Evolutionary conservation across 306 rosid genomes (phyloP).

Genomic region (Quercus bicolor): DNA sequence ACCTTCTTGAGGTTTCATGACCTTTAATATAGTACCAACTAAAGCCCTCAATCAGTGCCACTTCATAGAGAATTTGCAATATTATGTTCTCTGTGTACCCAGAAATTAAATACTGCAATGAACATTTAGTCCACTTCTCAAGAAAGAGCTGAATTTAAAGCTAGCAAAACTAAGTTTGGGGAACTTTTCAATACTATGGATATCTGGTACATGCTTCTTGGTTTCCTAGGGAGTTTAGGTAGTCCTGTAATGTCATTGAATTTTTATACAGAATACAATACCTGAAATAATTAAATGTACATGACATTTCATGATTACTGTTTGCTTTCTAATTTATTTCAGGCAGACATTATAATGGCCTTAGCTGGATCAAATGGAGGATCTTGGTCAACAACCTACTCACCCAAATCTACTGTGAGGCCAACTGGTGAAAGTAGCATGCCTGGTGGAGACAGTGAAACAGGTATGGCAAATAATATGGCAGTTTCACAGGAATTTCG

Average conservation of each 20-base stretch:
- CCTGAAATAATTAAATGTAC: neutral
- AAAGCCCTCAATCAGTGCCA: neutral
- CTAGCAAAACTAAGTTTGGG: neutral
- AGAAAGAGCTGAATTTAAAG: neutral
- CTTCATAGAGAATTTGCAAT: neutral
- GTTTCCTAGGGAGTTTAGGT: neutral
- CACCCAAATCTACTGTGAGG: slow-evolving; percentile 55
- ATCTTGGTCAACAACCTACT: slow-evolving; percentile 89
- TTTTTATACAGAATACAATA: neutral
- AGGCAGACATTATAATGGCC: slow-evolving; percentile 98
- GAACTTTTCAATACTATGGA: neutral
- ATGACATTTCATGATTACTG: slow-evolving; percentile 14
- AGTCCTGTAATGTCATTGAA: neutral
- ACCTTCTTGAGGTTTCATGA: neutral
- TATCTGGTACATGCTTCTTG: neutral
- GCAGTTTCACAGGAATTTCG: slow-evolving; percentile 46
- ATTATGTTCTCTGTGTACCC: neutral
- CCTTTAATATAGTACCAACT: neutral
- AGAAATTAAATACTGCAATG: neutral
- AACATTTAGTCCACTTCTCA: neutral
- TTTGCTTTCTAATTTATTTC: slow-evolving; percentile 27
- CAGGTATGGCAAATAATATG: slow-evolving; percentile 45
- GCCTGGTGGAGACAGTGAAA: slow-evolving; percentile 62
- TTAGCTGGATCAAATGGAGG: slow-evolving; percentile 98
- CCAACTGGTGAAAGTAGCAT: slow-evolving; percentile 42